These are phyloP conservation scores for Erigeron canadensis DNA, from an alignment of 129 eudicot genomes.

Conservation along the genomic window DNA sequence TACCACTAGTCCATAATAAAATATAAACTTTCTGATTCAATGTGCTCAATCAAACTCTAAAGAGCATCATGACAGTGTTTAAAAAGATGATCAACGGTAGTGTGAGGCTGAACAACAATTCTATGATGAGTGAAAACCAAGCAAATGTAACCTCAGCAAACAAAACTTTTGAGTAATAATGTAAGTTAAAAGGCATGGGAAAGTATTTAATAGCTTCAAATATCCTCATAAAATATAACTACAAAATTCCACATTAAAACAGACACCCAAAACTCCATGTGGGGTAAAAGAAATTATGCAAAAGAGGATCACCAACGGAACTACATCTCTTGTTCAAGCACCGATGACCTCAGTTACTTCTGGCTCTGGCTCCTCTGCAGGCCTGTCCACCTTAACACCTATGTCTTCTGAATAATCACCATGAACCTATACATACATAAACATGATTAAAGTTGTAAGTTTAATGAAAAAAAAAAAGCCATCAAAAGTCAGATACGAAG, in stretches of 20 bases:
- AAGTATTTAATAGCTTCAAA: constrained; percentile 3
- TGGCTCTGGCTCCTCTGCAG: constrained; percentile 61
- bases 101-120: background rate
- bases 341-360: constrained; percentile 71
- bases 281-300: background rate
- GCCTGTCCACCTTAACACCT: constrained; percentile 64
- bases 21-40: background rate
- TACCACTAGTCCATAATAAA: no score
- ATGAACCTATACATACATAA: constrained; percentile 45
- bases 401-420: constrained; percentile 77
- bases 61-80: background rate
- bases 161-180: background rate
- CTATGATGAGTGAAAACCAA: background rate
- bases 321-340: constrained; percentile 38
- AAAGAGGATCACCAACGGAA: constrained; percentile 6
- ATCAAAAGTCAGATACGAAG: no score
- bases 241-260: constrained; percentile 23
- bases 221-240: constrained; percentile 1
- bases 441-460: background rate
- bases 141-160: no score
- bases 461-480: background rate
- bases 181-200: background rate
- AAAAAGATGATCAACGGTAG: background rate
- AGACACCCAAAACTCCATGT: constrained; percentile 20
- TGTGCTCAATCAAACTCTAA: background rate